These are phyloP conservation scores for Marchantia polymorpha DNA, from an alignment of 225 moss, liverwort and hornwort species.

Conservation along the genomic window DNA sequence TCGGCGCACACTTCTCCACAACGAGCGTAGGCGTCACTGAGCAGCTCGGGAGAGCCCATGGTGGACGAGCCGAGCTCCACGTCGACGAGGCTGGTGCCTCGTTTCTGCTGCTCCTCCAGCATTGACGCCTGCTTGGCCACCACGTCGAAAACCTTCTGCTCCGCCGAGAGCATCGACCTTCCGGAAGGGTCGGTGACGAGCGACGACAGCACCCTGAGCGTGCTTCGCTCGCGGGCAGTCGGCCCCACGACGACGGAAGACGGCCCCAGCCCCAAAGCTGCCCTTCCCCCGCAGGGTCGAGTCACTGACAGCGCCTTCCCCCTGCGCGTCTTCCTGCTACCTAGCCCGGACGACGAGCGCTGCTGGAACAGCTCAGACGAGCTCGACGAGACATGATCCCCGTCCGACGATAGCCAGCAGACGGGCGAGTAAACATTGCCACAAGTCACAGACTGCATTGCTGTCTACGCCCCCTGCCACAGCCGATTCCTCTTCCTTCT, in stretches of 20 bases:
- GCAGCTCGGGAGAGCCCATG: slow-evolving; percentile 43
- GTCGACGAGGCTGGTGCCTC: slow-evolving; percentile 24
- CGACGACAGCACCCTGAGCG: slow-evolving; percentile 32
- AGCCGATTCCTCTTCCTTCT: background rate
- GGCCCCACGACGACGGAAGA: background rate
- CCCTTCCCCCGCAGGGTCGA: slow-evolving; percentile 1
- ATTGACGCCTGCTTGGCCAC: slow-evolving; percentile 92
- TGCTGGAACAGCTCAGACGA: slow-evolving; percentile 23
- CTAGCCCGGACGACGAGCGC: background rate
- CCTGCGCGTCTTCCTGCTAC: background rate
- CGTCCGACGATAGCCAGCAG: background rate
- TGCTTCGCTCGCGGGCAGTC: slow-evolving; percentile 10
- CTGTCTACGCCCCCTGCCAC: background rate
- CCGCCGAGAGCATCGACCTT: slow-evolving; percentile 46
- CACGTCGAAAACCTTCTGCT: slow-evolving; percentile 70
- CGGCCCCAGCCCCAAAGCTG: slow-evolving; percentile 21
- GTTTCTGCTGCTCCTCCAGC: slow-evolving; percentile 63
- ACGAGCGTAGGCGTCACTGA: slow-evolving; percentile 62
- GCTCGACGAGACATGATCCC: slow-evolving; percentile 21
- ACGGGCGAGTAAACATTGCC: background rate
- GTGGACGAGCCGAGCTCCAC: slow-evolving; percentile 24
- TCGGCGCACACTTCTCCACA: slow-evolving; percentile 95
- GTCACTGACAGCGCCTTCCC: background rate
- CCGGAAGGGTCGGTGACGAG: slow-evolving; percentile 43
- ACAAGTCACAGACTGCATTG: slow-evolving; percentile 35